Evolutionary conservation across 1,284 basidiomycete genomes (phyloP), one percentile per base, ranked within the genome.

Genomic region (Erythrobasidium hasegawianum): DNA sequence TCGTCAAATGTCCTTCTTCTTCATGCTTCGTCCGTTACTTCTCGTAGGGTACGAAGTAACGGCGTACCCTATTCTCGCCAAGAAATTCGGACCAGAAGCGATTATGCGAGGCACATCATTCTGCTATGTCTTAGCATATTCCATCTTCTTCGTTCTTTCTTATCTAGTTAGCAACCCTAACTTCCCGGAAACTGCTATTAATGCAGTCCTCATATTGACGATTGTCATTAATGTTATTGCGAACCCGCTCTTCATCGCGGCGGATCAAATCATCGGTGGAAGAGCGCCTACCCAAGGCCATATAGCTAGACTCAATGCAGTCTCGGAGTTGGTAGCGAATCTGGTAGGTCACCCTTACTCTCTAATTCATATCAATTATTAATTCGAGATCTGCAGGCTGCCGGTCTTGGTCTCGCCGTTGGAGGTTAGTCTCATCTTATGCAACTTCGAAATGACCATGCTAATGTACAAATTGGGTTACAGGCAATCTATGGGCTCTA

Each of bases 21-120:
- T 47, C 43, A 47, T 47, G 43, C 43, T 47, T 8, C 43, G 43
- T 8, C 43, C 43, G 4, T 14, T 47, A 4, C 43, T 47, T 5
- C 43, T 47, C 43, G 43, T 47, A 18, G 43, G n/a, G 22, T 47
- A 47, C 43, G 43, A 47, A 47, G 43, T 47, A 14, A 47, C 43
- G 4, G 43, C 22, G 43, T 47, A 47, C 43, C 43, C 43, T 18
- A 24, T 47, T 5, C 43, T 47, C 43, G 43, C 43, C n/a, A 47
- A 47, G 43, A 47, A 47, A 47, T 47, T 18, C 43, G 43, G 43
- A n/a, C 43, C 43, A 24, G 43, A 47, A 47, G 43, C 22, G 14
- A 47, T 47, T 24, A 47, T 47, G n/a, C 43, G 43, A 47, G 22
- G 16, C 7, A 47, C 43, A 8, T 18, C n/a, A 5, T 47, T 47